Evolutionary conservation across 148 eudicot genomes (phyloP).

Genomic region (Camellia japonica): DNA sequence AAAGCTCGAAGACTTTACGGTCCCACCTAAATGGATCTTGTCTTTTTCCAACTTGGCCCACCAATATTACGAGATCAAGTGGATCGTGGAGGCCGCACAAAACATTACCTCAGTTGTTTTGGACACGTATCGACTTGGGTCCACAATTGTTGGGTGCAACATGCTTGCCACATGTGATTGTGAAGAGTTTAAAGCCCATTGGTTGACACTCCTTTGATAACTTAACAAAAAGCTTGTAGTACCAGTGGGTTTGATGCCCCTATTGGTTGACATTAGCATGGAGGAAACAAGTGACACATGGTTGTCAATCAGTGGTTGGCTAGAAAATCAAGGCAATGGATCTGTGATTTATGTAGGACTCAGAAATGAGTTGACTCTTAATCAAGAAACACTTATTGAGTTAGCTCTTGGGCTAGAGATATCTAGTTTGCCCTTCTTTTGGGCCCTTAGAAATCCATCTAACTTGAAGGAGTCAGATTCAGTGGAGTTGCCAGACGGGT

Average conservation of each 20-base stretch:
- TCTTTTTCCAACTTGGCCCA: constrained; percentile 15
- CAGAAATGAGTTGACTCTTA: too few species aligned
- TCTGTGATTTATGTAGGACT: too few species aligned
- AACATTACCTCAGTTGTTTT: too few species aligned
- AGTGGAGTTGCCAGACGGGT: background rate
- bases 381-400: too few species aligned
- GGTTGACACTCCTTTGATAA: constrained; percentile 19
- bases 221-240: constrained; percentile 19
- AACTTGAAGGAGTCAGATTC: background rate
- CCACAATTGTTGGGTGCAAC: too few species aligned
- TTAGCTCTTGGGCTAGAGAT: too few species aligned
- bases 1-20: constrained; percentile 9
- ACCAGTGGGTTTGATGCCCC: constrained; percentile 28
- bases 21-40: constrained; percentile 10
- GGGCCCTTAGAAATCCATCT: too few species aligned
- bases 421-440: too few species aligned
- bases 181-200: constrained; percentile 8
- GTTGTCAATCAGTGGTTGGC: too few species aligned
- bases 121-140: too few species aligned
- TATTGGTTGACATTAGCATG: background rate
- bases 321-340: too few species aligned
- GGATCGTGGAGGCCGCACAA: too few species aligned
- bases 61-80: constrained; percentile 13
- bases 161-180: background rate
- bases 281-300: background rate